These are phyloP conservation scores for Aureobasidium lini DNA, from an alignment of 2,329 filamentous ascomycete genomes.

Conservation along the genomic window DNA sequence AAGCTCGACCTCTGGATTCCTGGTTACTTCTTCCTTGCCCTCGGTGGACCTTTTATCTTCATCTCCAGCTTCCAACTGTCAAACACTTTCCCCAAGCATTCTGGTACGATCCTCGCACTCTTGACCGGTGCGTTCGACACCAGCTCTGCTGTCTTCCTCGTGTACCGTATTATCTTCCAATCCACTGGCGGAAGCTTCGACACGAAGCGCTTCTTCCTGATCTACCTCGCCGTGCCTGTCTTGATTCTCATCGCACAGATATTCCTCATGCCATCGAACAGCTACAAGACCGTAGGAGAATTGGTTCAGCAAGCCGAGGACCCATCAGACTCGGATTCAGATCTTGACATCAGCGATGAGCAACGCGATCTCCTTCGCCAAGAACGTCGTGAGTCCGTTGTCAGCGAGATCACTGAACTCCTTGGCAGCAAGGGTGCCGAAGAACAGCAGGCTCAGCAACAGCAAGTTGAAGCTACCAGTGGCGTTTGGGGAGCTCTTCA, in stretches of 20 bases:
- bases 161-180: slow-evolving; percentile 41
- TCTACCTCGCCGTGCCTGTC: slow-evolving; percentile 41
- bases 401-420: slow-evolving; percentile 65
- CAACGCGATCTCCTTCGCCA: slow-evolving; percentile 47
- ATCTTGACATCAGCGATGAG: slow-evolving; percentile 46
- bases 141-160: slow-evolving; percentile 41
- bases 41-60: slow-evolving; percentile 45
- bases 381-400: slow-evolving; percentile 51
- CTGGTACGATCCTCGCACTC: slow-evolving; percentile 42
- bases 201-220: slow-evolving; percentile 42
- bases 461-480: slow-evolving; percentile 60
- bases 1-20: slow-evolving; percentile 61
- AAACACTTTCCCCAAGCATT: slow-evolving; percentile 45
- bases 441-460: slow-evolving; percentile 57
- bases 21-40: slow-evolving; percentile 42
- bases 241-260: slow-evolving; percentile 37
- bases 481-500: slow-evolving; percentile 88
- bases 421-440: slow-evolving; percentile 59
- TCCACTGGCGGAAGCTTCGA: slow-evolving; percentile 34
- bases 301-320: slow-evolving; percentile 60
- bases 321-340: slow-evolving; percentile 40
- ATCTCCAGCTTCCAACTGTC: slow-evolving; percentile 45
- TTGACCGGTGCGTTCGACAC: slow-evolving; percentile 47
- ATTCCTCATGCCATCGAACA: slow-evolving; percentile 39
- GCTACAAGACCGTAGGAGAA: slow-evolving; percentile 60